phyloP scores from a whole-genome alignment of 352 stramenopile species.

The Pythium phragmiticola region DNA sequence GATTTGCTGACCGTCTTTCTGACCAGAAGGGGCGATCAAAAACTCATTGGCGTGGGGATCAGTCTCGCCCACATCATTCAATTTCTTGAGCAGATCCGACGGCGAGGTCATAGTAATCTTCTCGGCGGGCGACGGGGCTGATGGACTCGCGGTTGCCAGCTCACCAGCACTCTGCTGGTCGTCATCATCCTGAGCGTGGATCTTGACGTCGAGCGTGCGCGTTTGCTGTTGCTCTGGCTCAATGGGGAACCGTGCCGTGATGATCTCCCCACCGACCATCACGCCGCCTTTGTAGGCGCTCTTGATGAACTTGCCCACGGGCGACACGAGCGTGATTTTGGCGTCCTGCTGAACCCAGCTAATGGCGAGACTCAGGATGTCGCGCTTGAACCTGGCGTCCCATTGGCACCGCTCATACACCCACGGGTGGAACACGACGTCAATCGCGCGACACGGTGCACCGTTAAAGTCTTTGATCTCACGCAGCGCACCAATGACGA shows the following conservation, averaged over 20 bases:
- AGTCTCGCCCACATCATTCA: slow-evolving; percentile 26
- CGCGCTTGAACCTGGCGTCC: slow-evolving; percentile 80
- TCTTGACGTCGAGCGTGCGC: slow-evolving; percentile 20
- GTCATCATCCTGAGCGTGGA: slow-evolving; percentile 13
- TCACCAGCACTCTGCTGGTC: slow-evolving; percentile 1
- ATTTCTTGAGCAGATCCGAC: slow-evolving; percentile 56
- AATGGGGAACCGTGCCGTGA: slow-evolving; percentile 79
- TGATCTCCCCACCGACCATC: slow-evolving; percentile 49
- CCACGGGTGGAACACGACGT: slow-evolving; percentile 83
- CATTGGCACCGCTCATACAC: slow-evolving; percentile 67
- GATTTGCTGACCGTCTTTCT: not conserved
- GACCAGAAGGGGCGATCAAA: slow-evolving; percentile 18
- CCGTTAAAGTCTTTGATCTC: slow-evolving; percentile 49
- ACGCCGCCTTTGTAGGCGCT: slow-evolving; percentile 80
- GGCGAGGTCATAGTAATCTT: slow-evolving; percentile 43
- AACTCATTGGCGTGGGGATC: slow-evolving; percentile 12
- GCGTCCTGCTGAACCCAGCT: slow-evolving; percentile 79
- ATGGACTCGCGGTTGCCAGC: not conserved
- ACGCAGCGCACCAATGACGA: slow-evolving; percentile 60
- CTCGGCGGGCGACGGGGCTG: not conserved
- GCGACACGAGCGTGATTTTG: slow-evolving; percentile 27
- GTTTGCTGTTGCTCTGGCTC: slow-evolving; percentile 34
- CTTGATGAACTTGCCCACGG: slow-evolving; percentile 80
- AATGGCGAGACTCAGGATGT: slow-evolving; percentile 75
- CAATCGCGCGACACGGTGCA: slow-evolving; percentile 45